phyloP scores from a whole-genome alignment of 371 early-diverging fungal species.

The Fennellomyces sp. region DNA sequence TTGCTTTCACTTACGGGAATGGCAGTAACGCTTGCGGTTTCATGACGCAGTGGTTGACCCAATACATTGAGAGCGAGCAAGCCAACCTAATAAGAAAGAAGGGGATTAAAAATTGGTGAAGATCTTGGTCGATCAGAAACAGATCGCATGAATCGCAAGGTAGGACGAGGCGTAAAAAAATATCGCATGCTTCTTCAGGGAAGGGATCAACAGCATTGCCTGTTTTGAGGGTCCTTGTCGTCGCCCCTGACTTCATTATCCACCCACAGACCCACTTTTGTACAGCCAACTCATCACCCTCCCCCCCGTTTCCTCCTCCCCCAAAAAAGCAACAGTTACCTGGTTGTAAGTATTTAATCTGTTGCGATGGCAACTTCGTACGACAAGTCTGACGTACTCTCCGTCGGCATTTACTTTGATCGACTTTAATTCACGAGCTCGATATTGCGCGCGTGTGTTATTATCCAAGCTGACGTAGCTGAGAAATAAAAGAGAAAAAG shows the following conservation, averaged over 20 bases:
- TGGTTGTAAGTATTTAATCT: slow-evolving; percentile 77
- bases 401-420: slow-evolving; percentile 76
- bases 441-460: slow-evolving; percentile 45
- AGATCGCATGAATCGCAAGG: not conserved
- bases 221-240: not conserved
- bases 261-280: not conserved
- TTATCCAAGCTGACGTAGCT: slow-evolving; percentile 51
- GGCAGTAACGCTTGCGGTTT: slow-evolving; percentile 6
- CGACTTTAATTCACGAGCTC: slow-evolving; percentile 74
- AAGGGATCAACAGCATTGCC: not conserved
- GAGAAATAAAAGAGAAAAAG: not conserved
- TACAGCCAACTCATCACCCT: not conserved
- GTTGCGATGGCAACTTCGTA: slow-evolving; percentile 75
- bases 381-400: slow-evolving; percentile 70
- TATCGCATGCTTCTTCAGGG: not conserved
- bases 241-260: slow-evolving; percentile 1
- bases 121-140: too few species aligned
- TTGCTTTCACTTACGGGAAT: slow-evolving; percentile 18
- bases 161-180: slow-evolving; percentile 1
- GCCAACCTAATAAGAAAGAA: slow-evolving; percentile 17
- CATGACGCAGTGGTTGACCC: slow-evolving; percentile 22
- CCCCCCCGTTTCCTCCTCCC: not conserved
- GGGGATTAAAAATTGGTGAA: not conserved
- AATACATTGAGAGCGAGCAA: slow-evolving; percentile 25
- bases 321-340: slow-evolving; percentile 34